phyloP scores from a whole-genome alignment of 805 yeast genomes.

The Zygosaccharomyces bailii region DNA sequence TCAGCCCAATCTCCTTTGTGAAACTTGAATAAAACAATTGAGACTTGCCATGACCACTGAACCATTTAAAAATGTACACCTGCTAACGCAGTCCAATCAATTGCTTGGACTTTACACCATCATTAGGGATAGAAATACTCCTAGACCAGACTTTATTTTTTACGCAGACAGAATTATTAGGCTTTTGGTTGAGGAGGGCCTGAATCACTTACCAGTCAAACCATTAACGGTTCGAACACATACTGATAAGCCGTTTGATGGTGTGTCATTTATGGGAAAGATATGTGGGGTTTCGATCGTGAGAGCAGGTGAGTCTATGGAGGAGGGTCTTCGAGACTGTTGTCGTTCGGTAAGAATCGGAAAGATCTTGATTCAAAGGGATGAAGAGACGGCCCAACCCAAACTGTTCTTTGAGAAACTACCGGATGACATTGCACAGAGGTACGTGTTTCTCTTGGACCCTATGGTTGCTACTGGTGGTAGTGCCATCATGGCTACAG shows the following conservation, averaged over 20 bases:
- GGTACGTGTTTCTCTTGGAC: constrained; percentile 88
- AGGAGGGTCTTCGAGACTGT: constrained; percentile 95
- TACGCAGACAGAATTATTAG: constrained; percentile 94
- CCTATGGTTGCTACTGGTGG: constrained; percentile 99
- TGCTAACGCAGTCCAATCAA: constrained; percentile 87
- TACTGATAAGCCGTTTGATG: constrained; percentile 65
- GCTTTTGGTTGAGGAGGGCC: constrained; percentile 89
- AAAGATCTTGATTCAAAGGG: constrained; percentile 93
- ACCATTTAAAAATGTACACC: constrained; percentile 49
- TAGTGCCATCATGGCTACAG: constrained; percentile 95
- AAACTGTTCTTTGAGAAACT: constrained; percentile 88
- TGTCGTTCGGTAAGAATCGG: constrained; percentile 96
- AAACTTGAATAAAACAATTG: neutral
- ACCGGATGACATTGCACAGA: constrained; percentile 84
- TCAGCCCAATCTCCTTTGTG: no score
- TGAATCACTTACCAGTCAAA: constrained; percentile 89
- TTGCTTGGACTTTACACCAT: constrained; percentile 82
- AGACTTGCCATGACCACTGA: constrained; percentile 28
- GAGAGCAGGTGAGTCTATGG: constrained; percentile 99
- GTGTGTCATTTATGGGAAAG: constrained; percentile 81
- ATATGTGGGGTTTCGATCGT: constrained; percentile 98
- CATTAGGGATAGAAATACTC: constrained; percentile 76
- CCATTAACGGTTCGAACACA: constrained; percentile 67
- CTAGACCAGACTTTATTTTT: constrained; percentile 89
- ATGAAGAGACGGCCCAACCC: constrained; percentile 95